These are phyloP conservation scores for Ogataea wickerhamii DNA, from an alignment of 805 yeast genomes.

Conservation along the genomic window DNA sequence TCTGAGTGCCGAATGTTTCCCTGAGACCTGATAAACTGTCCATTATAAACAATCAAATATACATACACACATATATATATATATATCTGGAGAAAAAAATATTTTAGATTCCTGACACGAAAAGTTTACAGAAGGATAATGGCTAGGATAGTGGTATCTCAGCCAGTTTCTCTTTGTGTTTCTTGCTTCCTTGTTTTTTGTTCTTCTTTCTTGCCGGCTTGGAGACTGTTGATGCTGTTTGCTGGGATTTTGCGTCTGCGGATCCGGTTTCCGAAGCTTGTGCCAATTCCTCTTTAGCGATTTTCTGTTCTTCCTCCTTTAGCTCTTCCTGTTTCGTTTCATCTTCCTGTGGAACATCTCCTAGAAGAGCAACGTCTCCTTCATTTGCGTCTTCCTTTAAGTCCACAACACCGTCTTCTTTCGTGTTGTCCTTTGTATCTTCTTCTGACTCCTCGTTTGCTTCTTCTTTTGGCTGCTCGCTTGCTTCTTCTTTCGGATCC, in stretches of 20 bases:
- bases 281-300: conserved; percentile 10
- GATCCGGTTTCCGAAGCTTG: conserved; percentile 11
- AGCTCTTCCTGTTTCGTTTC: neutral
- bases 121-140: no score
- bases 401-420: conserved; percentile 2
- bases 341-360: no score
- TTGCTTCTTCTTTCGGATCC: conserved; percentile 6
- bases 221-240: conserved; percentile 4
- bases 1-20: no score
- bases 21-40: no score
- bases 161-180: no score
- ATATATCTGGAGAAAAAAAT: no score
- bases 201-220: no score
- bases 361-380: conserved; percentile 1
- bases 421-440: conserved; percentile 8
- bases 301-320: conserved; percentile 2
- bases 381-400: neutral
- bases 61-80: no score
- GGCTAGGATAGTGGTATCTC: no score
- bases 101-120: no score
- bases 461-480: conserved; percentile 8
- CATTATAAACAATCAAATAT: no score
- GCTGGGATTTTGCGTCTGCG: conserved; percentile 6
- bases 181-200: no score
- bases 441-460: conserved; percentile 17